A percentile compares a stretch with the other conserved stretches of the same genome.
These are phyloP conservation scores for Neurospora sp. DNA, from an alignment of 495 filamentous ascomycete species.

Conservation along the genomic window DNA sequence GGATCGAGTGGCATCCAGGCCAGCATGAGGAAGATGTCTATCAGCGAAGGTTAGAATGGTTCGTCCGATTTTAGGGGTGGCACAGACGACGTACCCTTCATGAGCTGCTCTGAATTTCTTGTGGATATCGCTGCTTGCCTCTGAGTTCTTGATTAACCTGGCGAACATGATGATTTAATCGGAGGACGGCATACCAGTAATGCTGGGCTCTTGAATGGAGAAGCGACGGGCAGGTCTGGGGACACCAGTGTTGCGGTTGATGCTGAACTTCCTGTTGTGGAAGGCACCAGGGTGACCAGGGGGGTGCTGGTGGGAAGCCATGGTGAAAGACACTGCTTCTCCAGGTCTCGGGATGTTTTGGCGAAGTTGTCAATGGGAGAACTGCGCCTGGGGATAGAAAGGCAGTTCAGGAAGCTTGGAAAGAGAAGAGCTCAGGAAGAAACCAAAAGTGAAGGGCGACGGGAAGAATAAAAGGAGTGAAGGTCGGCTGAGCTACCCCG, in stretches of 20 bases:
- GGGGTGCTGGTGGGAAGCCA: not conserved
- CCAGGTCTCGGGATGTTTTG: not conserved
- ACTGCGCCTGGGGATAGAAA: not conserved
- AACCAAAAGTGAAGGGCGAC: not conserved
- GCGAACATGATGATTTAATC: slow-evolving; percentile 1
- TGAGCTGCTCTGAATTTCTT: slow-evolving; percentile 76
- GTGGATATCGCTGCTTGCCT: slow-evolving; percentile 71
- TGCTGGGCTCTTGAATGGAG: slow-evolving; percentile 39
- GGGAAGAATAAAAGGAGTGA: not conserved
- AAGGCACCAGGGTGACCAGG: slow-evolving; percentile 29
- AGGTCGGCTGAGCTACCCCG: not conserved
- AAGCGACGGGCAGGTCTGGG: slow-evolving; percentile 40
- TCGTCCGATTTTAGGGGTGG: not conserved
- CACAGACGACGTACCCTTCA: slow-evolving; percentile 44
- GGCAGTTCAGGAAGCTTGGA: not conserved
- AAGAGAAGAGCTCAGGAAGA: not conserved
- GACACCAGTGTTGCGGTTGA: slow-evolving; percentile 46
- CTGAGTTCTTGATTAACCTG: slow-evolving; percentile 30
- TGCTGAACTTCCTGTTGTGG: slow-evolving; percentile 43
- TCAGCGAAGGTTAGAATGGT: not conserved
- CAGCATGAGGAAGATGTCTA: slow-evolving; percentile 72
- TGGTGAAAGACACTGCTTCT: not conserved
- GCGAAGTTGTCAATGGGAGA: not conserved
- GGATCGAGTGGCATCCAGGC: slow-evolving; percentile 73
- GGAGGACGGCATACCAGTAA: slow-evolving; percentile 28